Conservation (phyloP, 2,329 filamentous ascomycete species). For the Microascus cirrosus region DNA sequence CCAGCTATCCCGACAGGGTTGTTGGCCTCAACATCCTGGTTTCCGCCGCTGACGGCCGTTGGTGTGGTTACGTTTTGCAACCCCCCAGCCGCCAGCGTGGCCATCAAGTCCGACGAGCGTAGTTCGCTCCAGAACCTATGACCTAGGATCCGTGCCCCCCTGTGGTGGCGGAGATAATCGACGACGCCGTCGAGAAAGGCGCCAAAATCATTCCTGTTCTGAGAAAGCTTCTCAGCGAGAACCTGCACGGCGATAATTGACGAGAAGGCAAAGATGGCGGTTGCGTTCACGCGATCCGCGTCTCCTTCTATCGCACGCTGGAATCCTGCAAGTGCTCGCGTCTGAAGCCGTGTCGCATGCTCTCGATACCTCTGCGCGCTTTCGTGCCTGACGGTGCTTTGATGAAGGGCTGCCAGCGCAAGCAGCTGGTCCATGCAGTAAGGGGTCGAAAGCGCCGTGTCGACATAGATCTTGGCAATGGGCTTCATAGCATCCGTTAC, state of each 20-base stretch:
- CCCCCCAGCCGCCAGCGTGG: not conserved
- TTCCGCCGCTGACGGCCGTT: too few relatives aligned
- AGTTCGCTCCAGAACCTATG: not conserved
- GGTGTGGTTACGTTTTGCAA: not conserved
- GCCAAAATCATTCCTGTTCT: conserved; percentile 24
- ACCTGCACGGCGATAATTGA: conserved; percentile 32
- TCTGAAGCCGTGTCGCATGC: conserved; percentile 31
- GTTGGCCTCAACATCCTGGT: not conserved
- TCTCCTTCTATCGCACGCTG: conserved; percentile 14
- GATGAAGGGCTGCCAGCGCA: conserved; percentile 31
- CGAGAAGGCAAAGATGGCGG: conserved; percentile 33
- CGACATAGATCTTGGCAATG: not conserved
- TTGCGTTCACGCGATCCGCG: conserved; percentile 15
- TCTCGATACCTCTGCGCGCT: conserved; percentile 18
- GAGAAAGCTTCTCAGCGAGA: conserved; percentile 31
- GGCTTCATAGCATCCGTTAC: conserved; percentile 12
- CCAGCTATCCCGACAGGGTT: not conserved
- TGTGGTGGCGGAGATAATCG: conserved; percentile 28
- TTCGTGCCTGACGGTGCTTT: conserved; percentile 16
- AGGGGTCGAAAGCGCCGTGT: conserved; percentile 20
- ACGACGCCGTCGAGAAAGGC: conserved; percentile 26
- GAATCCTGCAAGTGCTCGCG: conserved; percentile 26
- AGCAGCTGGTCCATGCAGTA: conserved; percentile 36
- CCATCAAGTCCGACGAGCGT: not conserved
- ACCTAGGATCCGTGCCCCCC: conserved; percentile 22